Percentiles rank a stretch among this genome's conserved stretches.
Evolutionary conservation across 352 stramenopile genomes (phyloP).

Genomic region (Pythium insidiosum): DNA sequence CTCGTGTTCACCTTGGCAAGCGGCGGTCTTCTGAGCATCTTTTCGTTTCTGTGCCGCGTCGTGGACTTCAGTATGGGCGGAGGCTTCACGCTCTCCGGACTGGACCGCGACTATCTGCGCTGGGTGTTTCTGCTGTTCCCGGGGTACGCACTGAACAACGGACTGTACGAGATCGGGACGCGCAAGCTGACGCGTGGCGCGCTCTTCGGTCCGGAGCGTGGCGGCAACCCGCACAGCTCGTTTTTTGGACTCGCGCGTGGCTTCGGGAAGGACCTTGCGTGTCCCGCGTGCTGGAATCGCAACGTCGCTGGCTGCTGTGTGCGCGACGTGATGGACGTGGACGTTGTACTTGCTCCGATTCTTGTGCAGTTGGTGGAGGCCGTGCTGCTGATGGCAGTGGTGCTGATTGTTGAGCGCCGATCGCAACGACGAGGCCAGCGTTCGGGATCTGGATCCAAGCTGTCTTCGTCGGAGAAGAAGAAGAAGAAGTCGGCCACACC

Average conservation of each 20-base stretch:
- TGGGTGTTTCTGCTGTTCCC: constrained; percentile 72
- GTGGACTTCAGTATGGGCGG: constrained; percentile 32
- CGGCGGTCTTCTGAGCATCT: constrained; percentile 58
- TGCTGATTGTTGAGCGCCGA: constrained; percentile 34
- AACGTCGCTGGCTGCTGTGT: constrained; percentile 29
- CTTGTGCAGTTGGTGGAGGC: constrained; percentile 44
- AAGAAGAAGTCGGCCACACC: not conserved
- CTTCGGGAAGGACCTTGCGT: constrained; percentile 28
- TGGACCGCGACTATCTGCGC: constrained; percentile 61
- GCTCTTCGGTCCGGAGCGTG: constrained; percentile 22
- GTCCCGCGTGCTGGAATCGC: constrained; percentile 42
- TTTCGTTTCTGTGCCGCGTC: constrained; percentile 68
- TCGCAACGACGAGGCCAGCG: constrained; percentile 3
- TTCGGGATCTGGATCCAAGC: too few species aligned
- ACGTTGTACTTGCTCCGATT: constrained; percentile 39
- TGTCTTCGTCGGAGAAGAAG: not conserved
- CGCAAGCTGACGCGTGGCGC: constrained; percentile 53
- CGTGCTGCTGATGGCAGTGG: constrained; percentile 34
- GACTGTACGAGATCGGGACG: constrained; percentile 62
- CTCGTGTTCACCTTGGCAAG: constrained; percentile 53
- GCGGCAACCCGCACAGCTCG: constrained; percentile 24
- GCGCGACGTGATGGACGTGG: constrained; percentile 42
- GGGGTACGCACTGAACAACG: constrained; percentile 59
- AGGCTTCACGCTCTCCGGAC: constrained; percentile 35
- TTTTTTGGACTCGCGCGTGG: constrained; percentile 49